A percentile compares a stretch with the other conserved stretches of the same genome.
phyloP scores from a whole-genome alignment of 441 rosid genomes.

The Gossypium davidsonii region DNA sequence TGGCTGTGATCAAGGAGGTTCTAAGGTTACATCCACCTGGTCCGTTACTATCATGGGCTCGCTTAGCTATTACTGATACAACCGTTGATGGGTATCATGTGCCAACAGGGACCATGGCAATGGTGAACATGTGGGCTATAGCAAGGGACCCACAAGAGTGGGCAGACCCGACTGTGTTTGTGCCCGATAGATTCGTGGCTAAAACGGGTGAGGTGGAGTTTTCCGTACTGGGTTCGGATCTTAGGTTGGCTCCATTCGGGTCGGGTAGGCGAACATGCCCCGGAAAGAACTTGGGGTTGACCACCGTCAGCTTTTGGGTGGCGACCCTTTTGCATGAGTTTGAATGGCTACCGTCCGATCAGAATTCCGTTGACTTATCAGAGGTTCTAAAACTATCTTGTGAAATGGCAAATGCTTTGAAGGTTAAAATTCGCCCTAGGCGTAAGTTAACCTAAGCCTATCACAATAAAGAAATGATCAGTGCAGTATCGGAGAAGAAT shows the following conservation, averaged over 20 bases:
- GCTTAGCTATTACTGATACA: slow-evolving; percentile 50
- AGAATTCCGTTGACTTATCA: slow-evolving; percentile 39
- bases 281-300: slow-evolving; percentile 49
- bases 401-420: slow-evolving; percentile 76
- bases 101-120: slow-evolving; percentile 57
- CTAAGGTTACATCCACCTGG: slow-evolving; percentile 65
- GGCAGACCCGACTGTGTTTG: slow-evolving; percentile 46
- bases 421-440: slow-evolving; percentile 41
- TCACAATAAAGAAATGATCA: no score
- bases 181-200: slow-evolving; percentile 43
- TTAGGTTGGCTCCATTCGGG: slow-evolving; percentile 61
- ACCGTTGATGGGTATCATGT: slow-evolving; percentile 51
- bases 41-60: slow-evolving; percentile 67
- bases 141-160: slow-evolving; percentile 52
- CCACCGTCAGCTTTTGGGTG: slow-evolving; percentile 49
- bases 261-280: slow-evolving; percentile 59
- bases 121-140: slow-evolving; percentile 81
- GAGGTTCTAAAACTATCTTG: slow-evolving; percentile 69
- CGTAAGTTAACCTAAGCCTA: slow-evolving; percentile 1
- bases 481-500: no score
- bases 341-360: slow-evolving; percentile 37
- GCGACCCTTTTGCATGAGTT: slow-evolving; percentile 52
- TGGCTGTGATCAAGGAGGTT: slow-evolving; percentile 55
- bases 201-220: slow-evolving; percentile 37
- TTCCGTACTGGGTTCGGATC: slow-evolving; percentile 57